A percentile compares a stretch with the other conserved stretches of the same genome.
phyloP scores from a whole-genome alignment of 352 stramenopile species.

The Aphanomyces stellatus region DNA sequence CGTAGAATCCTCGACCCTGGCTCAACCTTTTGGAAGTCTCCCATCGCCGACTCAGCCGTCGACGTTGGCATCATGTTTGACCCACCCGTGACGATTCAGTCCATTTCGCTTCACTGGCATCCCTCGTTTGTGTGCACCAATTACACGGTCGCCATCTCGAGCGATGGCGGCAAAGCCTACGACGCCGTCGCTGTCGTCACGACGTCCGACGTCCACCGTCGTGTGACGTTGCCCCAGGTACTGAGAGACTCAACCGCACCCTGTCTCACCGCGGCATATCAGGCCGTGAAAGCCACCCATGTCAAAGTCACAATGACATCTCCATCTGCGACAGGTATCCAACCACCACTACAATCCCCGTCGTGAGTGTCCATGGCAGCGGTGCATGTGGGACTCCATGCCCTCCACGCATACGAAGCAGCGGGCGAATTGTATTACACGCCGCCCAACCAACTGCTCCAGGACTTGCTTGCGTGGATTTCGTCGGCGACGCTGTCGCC shows the following conservation, averaged over 20 bases:
- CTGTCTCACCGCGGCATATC: not conserved
- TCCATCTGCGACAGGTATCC: not conserved
- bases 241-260: constrained; percentile 29
- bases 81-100: constrained; percentile 33
- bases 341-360: not conserved
- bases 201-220: no score
- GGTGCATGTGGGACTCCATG: constrained; percentile 44
- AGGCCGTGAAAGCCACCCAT: not conserved
- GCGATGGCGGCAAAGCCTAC: constrained; percentile 30
- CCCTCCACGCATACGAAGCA: constrained; percentile 46
- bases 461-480: constrained; percentile 61
- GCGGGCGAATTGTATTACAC: constrained; percentile 37
- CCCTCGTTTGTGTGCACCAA: constrained; percentile 28
- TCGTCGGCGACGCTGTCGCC: constrained; percentile 39
- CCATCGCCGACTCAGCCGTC: not conserved
- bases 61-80: constrained; percentile 44
- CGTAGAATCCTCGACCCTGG: constrained; percentile 34
- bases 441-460: constrained; percentile 38
- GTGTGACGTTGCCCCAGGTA: no score
- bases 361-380: not conserved
- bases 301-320: not conserved
- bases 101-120: constrained; percentile 41
- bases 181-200: constrained; percentile 45
- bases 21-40: constrained; percentile 39
- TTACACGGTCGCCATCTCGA: constrained; percentile 41